Evolutionary conservation across 2,329 filamentous ascomycete genomes (phyloP), one percentile per base, ranked within the genome.

Genomic region (Pseudogymnoascus sp.): DNA sequence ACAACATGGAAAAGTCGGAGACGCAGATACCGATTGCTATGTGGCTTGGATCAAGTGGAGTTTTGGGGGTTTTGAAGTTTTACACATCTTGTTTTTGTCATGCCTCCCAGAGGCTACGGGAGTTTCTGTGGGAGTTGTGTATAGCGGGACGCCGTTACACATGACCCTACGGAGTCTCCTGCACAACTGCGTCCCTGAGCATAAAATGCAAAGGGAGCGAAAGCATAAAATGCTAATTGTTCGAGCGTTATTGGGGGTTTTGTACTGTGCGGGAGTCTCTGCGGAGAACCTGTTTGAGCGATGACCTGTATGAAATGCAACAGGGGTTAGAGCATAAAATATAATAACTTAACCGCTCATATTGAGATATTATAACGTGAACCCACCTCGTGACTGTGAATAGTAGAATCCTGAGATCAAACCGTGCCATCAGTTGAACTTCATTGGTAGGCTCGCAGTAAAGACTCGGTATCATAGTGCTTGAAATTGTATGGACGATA

Each of bases 241-340:
- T 31, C 35, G 28, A 14, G 28, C 10, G 16, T 56, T 19, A 16
- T 22, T 56, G 50, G 28, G 10, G 16, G 2, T 22, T 56, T n/a
- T 56, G 28, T 33, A 33, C 10, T 19, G 14, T 56, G 16, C 28
- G 16, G 50, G 50, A 56, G 50, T 33, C 28, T 56, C 50, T 56
- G 50, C 50, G n/a, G 46, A 31, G 46, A 56, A 56, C 26, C 46
- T 56, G 46, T 33, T 5, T 5, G 46, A 31, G 46, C 26, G 50
- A 56, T 56, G 50, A 56, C 50, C 50, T 56, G 50, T 28, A 56
- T 56, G 50, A 56, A 56, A 56, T 33, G 50, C 16, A 56, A 56
- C 50, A 22, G 50, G 50, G 50, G 50, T 56, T 33, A 56, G 28
- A 56, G 50, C 50, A 56, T 35, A 56, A 22, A 56, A 56, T 33